phyloP scores from a whole-genome alignment of 768 basidiomycete species.

The Leccinum sublutescens region DNA sequence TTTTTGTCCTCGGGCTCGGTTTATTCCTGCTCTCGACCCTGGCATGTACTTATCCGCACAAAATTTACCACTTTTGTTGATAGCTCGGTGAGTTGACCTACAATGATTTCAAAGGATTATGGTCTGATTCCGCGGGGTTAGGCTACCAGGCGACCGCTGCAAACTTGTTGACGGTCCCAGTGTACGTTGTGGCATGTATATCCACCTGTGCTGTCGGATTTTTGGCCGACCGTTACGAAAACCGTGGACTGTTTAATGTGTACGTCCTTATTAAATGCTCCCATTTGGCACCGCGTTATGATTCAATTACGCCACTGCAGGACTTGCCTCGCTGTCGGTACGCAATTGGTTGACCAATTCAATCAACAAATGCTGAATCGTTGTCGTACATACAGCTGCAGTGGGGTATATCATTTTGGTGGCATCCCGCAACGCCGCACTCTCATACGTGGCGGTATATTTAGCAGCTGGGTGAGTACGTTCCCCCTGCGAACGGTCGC shows the following conservation, averaged over 20 bases:
- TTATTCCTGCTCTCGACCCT: neutral
- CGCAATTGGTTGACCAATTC: neutral
- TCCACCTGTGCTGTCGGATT: conserved; percentile 65
- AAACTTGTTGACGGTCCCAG: conserved; percentile 75
- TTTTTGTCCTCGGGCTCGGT: neutral
- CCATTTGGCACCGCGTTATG: neutral
- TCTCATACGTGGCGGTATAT: conserved; percentile 73
- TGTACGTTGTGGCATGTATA: conserved; percentile 67
- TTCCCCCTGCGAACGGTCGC: neutral
- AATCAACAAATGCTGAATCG: neutral
- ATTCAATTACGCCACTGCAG: conserved; percentile 9
- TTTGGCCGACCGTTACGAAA: conserved; percentile 57
- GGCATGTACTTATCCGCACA: neutral
- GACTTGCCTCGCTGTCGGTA: conserved; percentile 28
- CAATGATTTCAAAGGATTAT: neutral
- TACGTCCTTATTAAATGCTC: conserved; percentile 34
- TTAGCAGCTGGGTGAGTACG: conserved; percentile 60
- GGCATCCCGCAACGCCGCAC: conserved; percentile 53
- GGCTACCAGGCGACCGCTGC: conserved; percentile 70
- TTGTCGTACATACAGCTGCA: conserved; percentile 36
- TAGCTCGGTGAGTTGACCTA: conserved; percentile 49
- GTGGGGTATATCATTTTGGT: conserved; percentile 73
- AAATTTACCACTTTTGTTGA: neutral
- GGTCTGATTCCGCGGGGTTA: conserved; percentile 18
- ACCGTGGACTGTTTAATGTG: conserved; percentile 65